A percentile compares a stretch with the other conserved stretches of the same genome.
Evolutionary conservation across 192 early-diverging fungal species (phyloP).

Genomic region (Gamsiella multidivaricata): DNA sequence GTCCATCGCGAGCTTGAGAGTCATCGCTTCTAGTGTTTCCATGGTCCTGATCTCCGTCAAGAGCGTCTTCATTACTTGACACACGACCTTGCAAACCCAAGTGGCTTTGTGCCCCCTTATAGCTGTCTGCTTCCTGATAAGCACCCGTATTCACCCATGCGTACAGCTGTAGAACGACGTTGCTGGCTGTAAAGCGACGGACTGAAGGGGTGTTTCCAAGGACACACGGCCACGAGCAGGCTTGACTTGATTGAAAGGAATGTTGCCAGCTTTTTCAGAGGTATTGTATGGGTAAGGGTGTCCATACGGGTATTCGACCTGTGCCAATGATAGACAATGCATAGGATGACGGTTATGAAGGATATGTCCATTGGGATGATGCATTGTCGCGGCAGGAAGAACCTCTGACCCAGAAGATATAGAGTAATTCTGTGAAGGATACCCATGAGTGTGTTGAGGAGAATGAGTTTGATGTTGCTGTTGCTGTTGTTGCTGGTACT

Average conservation of each 20-base stretch:
- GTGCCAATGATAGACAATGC: slow-evolving; percentile 3
- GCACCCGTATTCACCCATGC: neutral
- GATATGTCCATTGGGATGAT: slow-evolving; percentile 11
- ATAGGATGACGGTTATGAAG: slow-evolving; percentile 15
- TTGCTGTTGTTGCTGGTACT: slow-evolving; percentile 4
- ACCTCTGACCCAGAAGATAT: neutral
- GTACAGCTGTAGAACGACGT: neutral
- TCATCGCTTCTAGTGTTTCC: too few species aligned
- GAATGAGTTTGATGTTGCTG: neutral
- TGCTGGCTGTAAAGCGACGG: neutral
- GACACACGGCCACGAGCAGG: neutral
- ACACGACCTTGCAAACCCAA: too few species aligned
- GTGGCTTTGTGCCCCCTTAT: too few species aligned
- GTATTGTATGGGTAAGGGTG: slow-evolving; percentile 1
- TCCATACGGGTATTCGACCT: neutral
- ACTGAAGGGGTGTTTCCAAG: neutral
- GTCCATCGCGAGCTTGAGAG: too few species aligned
- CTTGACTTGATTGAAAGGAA: neutral
- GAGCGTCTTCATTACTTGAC: too few species aligned
- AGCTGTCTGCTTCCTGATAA: too few species aligned
- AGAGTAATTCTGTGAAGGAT: neutral
- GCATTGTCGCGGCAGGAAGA: neutral
- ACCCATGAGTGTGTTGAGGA: neutral
- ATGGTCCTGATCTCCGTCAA: too few species aligned
- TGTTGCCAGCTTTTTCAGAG: neutral